These are phyloP conservation scores for Fusarium siculi DNA, from an alignment of 2,329 filamentous ascomycete species.

Conservation along the genomic window DNA sequence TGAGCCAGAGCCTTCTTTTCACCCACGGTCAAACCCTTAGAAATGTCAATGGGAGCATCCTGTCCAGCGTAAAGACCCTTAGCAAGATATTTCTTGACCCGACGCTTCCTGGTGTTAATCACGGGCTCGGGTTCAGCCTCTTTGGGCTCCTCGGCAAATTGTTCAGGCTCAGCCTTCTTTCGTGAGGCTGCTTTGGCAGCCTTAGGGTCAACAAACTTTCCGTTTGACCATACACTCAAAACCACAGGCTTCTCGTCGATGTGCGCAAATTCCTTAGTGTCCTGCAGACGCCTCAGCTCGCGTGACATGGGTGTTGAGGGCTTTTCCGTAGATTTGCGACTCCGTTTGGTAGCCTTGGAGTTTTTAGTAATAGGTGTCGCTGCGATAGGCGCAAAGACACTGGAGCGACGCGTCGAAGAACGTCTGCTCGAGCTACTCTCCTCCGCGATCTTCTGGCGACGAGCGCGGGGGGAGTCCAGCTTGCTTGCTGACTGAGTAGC, in stretches of 20 bases:
- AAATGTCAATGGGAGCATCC: conserved; percentile 61
- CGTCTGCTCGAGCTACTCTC: conserved; percentile 49
- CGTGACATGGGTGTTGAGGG: conserved; percentile 60
- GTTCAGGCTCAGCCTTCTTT: conserved; percentile 49
- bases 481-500: conserved; percentile 56
- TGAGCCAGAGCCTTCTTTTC: conserved; percentile 64
- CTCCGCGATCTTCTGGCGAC: conserved; percentile 46
- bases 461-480: conserved; percentile 50
- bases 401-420: conserved; percentile 55
- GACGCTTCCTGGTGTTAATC: conserved; percentile 54
- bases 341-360: conserved; percentile 69
- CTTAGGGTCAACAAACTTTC: conserved; percentile 66
- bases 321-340: conserved; percentile 64
- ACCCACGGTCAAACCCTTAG: conserved; percentile 58
- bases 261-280: conserved; percentile 70
- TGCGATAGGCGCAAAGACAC: conserved; percentile 52
- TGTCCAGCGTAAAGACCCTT: conserved; percentile 92
- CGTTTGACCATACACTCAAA: conserved; percentile 72
- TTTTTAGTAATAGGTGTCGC: conserved; percentile 59
- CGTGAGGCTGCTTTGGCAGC: conserved; percentile 52
- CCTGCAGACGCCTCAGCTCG: conserved; percentile 68
- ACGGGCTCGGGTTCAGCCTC: conserved; percentile 52
- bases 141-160: conserved; percentile 38
- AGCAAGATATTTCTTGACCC: conserved; percentile 78
- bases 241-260: conserved; percentile 68